Conservation (phyloP, 2,329 filamentous ascomycete species). For the Ceratocystis albifundus region DNA sequence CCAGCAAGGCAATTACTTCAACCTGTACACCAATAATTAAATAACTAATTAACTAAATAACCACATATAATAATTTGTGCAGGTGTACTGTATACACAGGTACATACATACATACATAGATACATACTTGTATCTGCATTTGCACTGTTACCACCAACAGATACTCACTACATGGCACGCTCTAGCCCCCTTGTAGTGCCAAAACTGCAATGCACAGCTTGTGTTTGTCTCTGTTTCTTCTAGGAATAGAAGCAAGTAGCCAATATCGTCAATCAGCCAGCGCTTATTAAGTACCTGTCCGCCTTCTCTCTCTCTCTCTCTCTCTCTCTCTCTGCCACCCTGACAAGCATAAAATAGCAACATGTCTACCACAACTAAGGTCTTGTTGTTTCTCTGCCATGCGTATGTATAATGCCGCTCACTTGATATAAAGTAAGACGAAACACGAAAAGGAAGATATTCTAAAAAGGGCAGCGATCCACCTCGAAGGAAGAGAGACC, state of each 20-base stretch:
- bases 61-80: not conserved
- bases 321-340: not conserved
- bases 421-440: slow-evolving; percentile 2
- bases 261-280: not conserved
- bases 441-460: not conserved
- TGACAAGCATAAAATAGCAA: not conserved
- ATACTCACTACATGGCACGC: not conserved
- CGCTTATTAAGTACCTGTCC: not conserved
- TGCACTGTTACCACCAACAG: too few species aligned
- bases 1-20: too few species aligned
- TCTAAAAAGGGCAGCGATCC: not conserved
- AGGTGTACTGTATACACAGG: not conserved
- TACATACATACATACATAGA: not conserved
- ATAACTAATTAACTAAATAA: not conserved
- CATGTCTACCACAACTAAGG: too few species aligned
- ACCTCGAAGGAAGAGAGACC: not conserved
- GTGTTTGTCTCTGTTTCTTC: not conserved
- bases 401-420: not conserved
- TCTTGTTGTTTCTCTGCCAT: not conserved
- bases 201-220: not conserved
- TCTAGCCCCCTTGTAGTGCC: not conserved
- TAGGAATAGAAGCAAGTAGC: not conserved
- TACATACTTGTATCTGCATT: not conserved
- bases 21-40: too few species aligned
- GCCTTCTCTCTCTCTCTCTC: too few species aligned